Conservation (phyloP, 108 stramenopile genomes). For the Schizochytrium sp. region DNA sequence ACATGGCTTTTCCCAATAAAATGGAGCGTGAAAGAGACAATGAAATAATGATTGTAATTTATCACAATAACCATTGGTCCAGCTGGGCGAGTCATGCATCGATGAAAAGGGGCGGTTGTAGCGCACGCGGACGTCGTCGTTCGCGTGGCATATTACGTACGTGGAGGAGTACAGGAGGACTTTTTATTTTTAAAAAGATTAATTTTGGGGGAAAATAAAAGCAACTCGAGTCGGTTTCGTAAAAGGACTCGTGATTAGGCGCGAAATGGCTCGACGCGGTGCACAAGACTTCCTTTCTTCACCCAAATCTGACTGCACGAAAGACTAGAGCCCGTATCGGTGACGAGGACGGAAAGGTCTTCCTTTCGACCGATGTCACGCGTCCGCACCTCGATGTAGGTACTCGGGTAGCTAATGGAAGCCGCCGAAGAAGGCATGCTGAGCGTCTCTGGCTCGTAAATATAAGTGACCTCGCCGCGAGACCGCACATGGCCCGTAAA, state of each 20-base stretch:
- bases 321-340: not conserved
- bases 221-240: not conserved
- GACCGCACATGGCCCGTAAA: not conserved
- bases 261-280: not conserved
- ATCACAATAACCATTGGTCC: too few relatives aligned
- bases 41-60: too few relatives aligned
- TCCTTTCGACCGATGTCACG: not conserved
- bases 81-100: too few relatives aligned
- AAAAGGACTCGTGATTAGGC: not conserved
- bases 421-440: not conserved
- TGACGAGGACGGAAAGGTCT: not conserved
- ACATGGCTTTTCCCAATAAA: too few relatives aligned
- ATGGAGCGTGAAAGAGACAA: too few relatives aligned
- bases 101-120: too few relatives aligned
- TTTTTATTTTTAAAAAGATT: too few relatives aligned
- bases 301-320: conserved; percentile 2
- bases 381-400: not conserved
- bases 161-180: too few relatives aligned
- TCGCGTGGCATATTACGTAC: too few relatives aligned
- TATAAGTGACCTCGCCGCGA: not conserved
- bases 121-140: too few relatives aligned
- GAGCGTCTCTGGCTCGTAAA: not conserved
- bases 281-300: not conserved
- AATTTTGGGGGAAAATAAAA: too few relatives aligned
- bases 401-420: not conserved